Percentiles rank a stretch among this genome's conserved stretches.
Conservation (phyloP, 345 rosid genomes). For the Eucalyptus erythrocorys region DNA sequence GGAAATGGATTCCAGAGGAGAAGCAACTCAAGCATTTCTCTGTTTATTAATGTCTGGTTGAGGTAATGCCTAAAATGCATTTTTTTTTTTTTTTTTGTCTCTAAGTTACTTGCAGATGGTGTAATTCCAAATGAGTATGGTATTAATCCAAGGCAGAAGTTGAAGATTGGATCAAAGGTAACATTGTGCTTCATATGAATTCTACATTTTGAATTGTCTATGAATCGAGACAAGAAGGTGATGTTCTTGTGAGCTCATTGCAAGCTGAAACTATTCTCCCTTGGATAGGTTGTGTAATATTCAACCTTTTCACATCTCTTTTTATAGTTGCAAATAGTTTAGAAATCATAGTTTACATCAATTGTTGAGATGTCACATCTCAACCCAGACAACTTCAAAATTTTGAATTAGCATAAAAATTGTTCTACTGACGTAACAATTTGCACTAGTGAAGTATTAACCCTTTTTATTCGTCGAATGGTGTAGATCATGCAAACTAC, state of each 20-base stretch:
- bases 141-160: slow-evolving; percentile 88
- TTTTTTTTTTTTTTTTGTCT: slow-evolving; percentile 7
- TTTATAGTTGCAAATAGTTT: neutral
- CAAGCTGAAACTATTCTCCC: neutral
- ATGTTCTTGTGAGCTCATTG: neutral
- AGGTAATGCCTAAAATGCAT: neutral
- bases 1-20: neutral
- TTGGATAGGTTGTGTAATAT: neutral
- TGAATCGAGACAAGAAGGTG: neutral
- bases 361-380: neutral
- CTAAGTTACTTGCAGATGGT: slow-evolving; percentile 91
- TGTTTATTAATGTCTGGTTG: neutral
- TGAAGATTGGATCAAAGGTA: slow-evolving; percentile 97
- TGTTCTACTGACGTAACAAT: neutral
- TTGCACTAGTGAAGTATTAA: neutral
- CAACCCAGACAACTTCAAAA: neutral
- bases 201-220: neutral
- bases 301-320: neutral
- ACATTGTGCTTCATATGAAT: neutral
- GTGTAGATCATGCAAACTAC: neutral
- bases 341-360: neutral
- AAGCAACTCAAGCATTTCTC: neutral
- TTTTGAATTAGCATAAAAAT: neutral
- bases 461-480: neutral
- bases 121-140: slow-evolving; percentile 98